Evolutionary conservation across 257 asterid genomes (phyloP), one percentile per base, ranked within the genome.

Genomic region (Cinchona pubescens): DNA sequence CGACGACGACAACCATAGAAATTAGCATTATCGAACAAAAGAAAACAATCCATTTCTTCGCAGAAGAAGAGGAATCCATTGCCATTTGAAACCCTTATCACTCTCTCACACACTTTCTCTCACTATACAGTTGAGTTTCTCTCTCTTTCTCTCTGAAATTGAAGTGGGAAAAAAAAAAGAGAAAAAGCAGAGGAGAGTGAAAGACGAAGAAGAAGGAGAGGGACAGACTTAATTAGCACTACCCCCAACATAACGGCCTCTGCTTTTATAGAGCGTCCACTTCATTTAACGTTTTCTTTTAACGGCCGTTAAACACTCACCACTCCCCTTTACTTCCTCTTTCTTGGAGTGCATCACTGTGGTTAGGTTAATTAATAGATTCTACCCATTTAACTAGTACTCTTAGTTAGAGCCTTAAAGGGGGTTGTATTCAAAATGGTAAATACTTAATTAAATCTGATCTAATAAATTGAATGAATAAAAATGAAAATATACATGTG

Each of bases 181-280:
- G n/a, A 37, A 51, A 82, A 75, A 78, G 71, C 49, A 55, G 70
- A 43, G 80, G 6, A 5, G 64, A 49, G 63, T 43, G 48, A 75
- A 74, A 70, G 51, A 40, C 40, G 73, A 67, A 60, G 48, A 7
- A 32, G 60, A 34, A 72, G 79, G 40, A 82, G 78, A 81, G 72
- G 76, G 73, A 60, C 23, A 76, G 73, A 60, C 23, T 67, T 72
- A 71, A 42, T 79, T 38, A 75, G 88, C 87, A 71, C 87, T 73
- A 69, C 72, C 78, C 80, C 88, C 88, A 77, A 85, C 80, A 88
- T 88, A 90, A 90, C 91, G 94, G 94, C 84, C 89, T 87, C 79
- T 64, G 78, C 69, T 71, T 88, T 66, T 92, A 91, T 87, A 90
- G 91, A 80, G 79, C 68, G 75, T 49, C 77, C 77, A 76, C 75